These are phyloP conservation scores for Candida odintsovae DNA, from an alignment of 805 yeast species.

Conservation along the genomic window DNA sequence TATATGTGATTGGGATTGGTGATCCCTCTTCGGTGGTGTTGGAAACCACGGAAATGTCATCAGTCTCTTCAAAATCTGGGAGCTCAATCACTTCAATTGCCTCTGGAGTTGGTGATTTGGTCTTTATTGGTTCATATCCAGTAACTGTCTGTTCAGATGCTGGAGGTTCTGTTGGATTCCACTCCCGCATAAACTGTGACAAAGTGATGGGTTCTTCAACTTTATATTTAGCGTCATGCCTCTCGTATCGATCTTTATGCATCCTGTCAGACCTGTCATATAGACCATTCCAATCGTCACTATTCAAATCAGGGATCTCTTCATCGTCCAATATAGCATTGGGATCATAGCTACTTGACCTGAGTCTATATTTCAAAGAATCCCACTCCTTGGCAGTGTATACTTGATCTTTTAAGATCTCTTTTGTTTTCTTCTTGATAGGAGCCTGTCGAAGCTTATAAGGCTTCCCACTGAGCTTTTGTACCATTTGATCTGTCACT, in stretches of 20 bases:
- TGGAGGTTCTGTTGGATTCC: neutral
- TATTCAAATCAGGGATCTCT: neutral
- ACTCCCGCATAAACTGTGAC: constrained; percentile 2
- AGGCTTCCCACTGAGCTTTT: constrained; percentile 8
- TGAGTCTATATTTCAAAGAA: neutral
- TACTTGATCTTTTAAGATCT: neutral
- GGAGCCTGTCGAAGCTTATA: constrained; percentile 1
- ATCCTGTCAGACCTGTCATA: neutral
- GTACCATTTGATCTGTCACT: constrained; percentile 2
- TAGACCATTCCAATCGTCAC: neutral
- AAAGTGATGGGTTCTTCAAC: constrained; percentile 6
- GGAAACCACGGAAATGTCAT: neutral
- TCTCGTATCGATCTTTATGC: neutral
- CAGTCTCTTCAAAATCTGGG: neutral
- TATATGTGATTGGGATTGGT: neutral
- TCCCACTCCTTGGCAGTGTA: constrained; percentile 2
- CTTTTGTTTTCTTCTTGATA: neutral
- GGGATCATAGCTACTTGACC: neutral
- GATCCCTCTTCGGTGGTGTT: constrained; percentile 4
- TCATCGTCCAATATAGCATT: neutral
- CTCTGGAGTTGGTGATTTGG: neutral
- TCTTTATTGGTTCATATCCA: neutral
- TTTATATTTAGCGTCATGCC: neutral
- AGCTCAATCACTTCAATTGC: neutral
- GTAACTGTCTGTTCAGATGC: neutral